Percentiles rank a stretch among this genome's conserved stretches.
Evolutionary conservation across 2,329 filamentous ascomycete species (phyloP).

Genomic region (Claviceps maximensis): DNA sequence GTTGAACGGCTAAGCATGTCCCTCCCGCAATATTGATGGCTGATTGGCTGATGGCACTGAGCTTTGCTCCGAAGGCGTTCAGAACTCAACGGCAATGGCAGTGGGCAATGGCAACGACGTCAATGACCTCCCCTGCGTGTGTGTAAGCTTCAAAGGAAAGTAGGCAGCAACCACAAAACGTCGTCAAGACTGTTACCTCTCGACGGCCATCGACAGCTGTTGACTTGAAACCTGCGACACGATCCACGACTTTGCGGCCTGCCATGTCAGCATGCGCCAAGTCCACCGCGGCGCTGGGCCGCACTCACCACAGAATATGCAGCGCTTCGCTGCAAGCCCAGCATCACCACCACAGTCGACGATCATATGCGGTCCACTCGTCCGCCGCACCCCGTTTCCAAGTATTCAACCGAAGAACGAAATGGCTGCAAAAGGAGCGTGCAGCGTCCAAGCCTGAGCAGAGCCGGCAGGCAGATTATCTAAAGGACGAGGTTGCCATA

Average conservation of each 20-base stretch:
- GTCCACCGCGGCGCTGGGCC: conserved; percentile 14
- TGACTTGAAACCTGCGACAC: neutral
- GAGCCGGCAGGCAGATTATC: conserved; percentile 76
- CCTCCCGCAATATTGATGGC: neutral
- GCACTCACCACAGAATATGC: conserved; percentile 12
- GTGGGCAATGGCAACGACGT: neutral
- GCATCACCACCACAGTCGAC: conserved; percentile 15
- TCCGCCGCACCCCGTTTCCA: conserved; percentile 67
- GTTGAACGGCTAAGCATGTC: neutral
- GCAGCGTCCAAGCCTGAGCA: conserved; percentile 56
- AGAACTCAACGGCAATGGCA: too few species aligned
- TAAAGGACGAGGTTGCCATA: conserved; percentile 81
- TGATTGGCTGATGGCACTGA: neutral
- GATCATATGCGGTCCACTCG: conserved; percentile 65
- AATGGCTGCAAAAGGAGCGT: conserved; percentile 85
- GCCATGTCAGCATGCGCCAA: conserved; percentile 19
- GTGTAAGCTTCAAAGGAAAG: neutral
- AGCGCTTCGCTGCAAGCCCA: conserved; percentile 7
- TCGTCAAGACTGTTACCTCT: neutral
- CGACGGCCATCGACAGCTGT: neutral
- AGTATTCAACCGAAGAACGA: conserved; percentile 79
- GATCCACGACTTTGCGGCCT: conserved; percentile 8
- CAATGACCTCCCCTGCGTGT: neutral
- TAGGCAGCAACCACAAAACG: neutral
- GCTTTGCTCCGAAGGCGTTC: too few species aligned